Conservation (phyloP, 768 basidiomycete species). For the Paxillus rubicundulus region DNA sequence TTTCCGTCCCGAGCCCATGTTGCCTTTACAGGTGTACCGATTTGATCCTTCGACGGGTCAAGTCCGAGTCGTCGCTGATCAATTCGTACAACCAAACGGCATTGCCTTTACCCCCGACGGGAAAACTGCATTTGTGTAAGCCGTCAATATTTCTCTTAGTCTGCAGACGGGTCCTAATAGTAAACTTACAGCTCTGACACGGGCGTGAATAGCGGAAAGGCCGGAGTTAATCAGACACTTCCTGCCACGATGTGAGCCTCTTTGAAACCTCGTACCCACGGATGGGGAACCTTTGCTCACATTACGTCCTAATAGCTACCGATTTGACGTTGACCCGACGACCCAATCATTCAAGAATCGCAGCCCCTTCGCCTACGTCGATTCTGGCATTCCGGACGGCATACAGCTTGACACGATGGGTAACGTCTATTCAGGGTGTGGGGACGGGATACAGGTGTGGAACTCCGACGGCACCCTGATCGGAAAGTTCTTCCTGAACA, state of each 20-base stretch:
- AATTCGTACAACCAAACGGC: conserved; percentile 72
- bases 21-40: conserved; percentile 78
- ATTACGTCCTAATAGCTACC: conserved; percentile 45
- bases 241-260: conserved; percentile 65
- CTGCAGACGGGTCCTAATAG: conserved; percentile 7
- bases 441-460: conserved; percentile 68
- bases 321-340: conserved; percentile 59
- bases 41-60: conserved; percentile 61
- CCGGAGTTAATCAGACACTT: conserved; percentile 51
- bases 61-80: conserved; percentile 72
- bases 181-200: conserved; percentile 31
- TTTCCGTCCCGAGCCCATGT: conserved; percentile 63
- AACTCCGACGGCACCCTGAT: conserved; percentile 52
- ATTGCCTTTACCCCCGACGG: conserved; percentile 69
- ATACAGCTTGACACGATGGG: conserved; percentile 60
- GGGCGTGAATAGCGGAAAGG: conserved; percentile 37
- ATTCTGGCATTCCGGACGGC: conserved; percentile 67
- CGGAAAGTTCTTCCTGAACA: conserved; percentile 59
- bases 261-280: background rate
- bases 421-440: conserved; percentile 66
- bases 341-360: conserved; percentile 57
- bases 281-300: background rate
- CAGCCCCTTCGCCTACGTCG: conserved; percentile 64
- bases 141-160: conserved; percentile 1
- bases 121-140: conserved; percentile 61